A percentile compares a stretch with the other conserved stretches of the same genome.
Conservation (phyloP, 331 rosid species). For the Rosa hybrid region DNA sequence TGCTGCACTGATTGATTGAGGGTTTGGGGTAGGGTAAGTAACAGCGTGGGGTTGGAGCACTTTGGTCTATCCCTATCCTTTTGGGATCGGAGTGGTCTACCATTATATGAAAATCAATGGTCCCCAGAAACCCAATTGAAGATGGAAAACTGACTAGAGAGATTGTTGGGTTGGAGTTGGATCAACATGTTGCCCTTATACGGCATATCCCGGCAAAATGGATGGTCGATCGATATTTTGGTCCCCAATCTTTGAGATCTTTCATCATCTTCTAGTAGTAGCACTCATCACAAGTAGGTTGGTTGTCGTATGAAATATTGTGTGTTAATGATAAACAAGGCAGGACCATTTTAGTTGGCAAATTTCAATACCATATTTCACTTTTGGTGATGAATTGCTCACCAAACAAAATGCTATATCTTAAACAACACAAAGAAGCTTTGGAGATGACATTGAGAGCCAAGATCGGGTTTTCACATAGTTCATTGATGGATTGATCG, state of each 20-base stretch:
- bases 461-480: too few relatives aligned
- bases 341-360: slow-evolving; percentile 16
- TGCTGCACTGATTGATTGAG: slow-evolving; percentile 23
- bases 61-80: slow-evolving; percentile 43
- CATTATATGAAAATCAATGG: slow-evolving; percentile 42
- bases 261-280: not conserved
- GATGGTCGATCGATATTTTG: slow-evolving; percentile 29
- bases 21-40: slow-evolving; percentile 5
- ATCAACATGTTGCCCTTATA: slow-evolving; percentile 36
- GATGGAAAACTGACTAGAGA: slow-evolving; percentile 37
- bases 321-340: not conserved
- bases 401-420: slow-evolving; percentile 1
- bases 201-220: slow-evolving; percentile 40
- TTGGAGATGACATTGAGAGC: too few relatives aligned
- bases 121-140: slow-evolving; percentile 44
- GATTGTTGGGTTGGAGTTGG: slow-evolving; percentile 34
- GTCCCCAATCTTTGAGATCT: slow-evolving; percentile 16
- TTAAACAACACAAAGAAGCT: too few relatives aligned
- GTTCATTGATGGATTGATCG: too few relatives aligned
- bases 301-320: not conserved
- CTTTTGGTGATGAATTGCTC: not conserved
- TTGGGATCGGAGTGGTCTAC: slow-evolving; percentile 37
- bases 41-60: slow-evolving; percentile 48
- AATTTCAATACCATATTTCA: not conserved
- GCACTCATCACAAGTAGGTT: not conserved